Evolutionary conservation across 306 rosid genomes (phyloP).

Genomic region (Quercus variabilis): DNA sequence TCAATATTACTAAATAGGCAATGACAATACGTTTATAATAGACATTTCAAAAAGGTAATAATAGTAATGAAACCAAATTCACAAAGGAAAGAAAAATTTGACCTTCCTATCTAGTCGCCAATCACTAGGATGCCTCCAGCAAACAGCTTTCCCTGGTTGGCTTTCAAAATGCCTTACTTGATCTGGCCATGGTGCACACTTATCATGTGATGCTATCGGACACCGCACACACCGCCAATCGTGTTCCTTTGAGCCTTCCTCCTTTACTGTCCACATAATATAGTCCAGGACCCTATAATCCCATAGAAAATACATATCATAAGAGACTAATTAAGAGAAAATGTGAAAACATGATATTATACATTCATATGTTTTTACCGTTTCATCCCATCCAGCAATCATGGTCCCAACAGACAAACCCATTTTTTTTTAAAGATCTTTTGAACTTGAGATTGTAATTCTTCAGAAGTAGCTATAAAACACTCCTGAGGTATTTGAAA

Average conservation of each 20-base stretch:
- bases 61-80: constrained; percentile 8
- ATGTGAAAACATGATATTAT: neutral
- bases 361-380: constrained; percentile 51
- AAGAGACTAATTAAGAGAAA: neutral
- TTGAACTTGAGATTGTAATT: too few species aligned
- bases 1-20: neutral
- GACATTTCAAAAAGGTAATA: neutral
- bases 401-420: constrained; percentile 96
- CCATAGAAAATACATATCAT: neutral
- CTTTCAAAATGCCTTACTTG: constrained; percentile 42
- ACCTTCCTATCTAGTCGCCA: constrained; percentile 79
- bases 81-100: constrained; percentile 69
- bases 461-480: too few species aligned
- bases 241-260: constrained; percentile 96
- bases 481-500: too few species aligned
- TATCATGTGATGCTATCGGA: constrained; percentile 60
- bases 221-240: constrained; percentile 72
- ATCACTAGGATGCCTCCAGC: constrained; percentile 88
- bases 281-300: constrained; percentile 85
- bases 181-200: constrained; percentile 91
- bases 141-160: constrained; percentile 58
- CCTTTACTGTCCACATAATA: constrained; percentile 97
- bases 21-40: neutral
- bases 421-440: constrained; percentile 25
- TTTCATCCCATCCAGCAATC: constrained; percentile 99